These are phyloP conservation scores for Apophysomyces ossiformis DNA, from an alignment of 371 early-diverging fungal genomes.

Conservation along the genomic window DNA sequence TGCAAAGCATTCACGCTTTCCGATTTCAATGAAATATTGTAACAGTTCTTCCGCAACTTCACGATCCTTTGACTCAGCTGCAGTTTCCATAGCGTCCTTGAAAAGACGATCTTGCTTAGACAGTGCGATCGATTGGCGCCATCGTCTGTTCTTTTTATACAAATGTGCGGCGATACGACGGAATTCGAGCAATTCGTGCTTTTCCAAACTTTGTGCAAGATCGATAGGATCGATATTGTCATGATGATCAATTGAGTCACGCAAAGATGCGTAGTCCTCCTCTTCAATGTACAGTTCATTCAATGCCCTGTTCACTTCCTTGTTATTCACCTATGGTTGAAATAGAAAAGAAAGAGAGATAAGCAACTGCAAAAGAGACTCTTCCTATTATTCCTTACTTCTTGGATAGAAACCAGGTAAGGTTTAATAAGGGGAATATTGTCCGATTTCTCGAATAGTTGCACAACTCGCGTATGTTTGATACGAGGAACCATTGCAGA, in stretches of 20 bases:
- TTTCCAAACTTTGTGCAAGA: slow-evolving; percentile 89
- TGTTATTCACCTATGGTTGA: slow-evolving; percentile 70
- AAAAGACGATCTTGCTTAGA: slow-evolving; percentile 95
- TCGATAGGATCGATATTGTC: slow-evolving; percentile 93
- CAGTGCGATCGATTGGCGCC: slow-evolving; percentile 92
- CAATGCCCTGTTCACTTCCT: slow-evolving; percentile 91
- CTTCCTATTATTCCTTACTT: slow-evolving; percentile 35
- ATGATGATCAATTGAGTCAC: slow-evolving; percentile 89
- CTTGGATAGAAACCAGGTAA: slow-evolving; percentile 91
- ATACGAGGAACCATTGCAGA: slow-evolving; percentile 85
- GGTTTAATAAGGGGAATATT: slow-evolving; percentile 94
- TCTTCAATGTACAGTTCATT: slow-evolving; percentile 96
- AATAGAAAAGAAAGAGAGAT: background rate
- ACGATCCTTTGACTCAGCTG: slow-evolving; percentile 82
- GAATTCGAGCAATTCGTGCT: slow-evolving; percentile 96
- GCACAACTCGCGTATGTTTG: slow-evolving; percentile 96
- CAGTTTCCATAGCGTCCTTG: slow-evolving; percentile 98
- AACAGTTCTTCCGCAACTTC: slow-evolving; percentile 93
- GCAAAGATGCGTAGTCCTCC: slow-evolving; percentile 90
- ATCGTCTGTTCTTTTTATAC: slow-evolving; percentile 93
- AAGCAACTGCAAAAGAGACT: too few species aligned
- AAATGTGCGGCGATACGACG: slow-evolving; percentile 94
- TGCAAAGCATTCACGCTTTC: slow-evolving; percentile 90
- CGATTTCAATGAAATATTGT: slow-evolving; percentile 90
- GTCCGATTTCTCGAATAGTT: slow-evolving; percentile 94